phyloP scores from a whole-genome alignment of 306 rosid species.

The Crataegus laevigata region DNA sequence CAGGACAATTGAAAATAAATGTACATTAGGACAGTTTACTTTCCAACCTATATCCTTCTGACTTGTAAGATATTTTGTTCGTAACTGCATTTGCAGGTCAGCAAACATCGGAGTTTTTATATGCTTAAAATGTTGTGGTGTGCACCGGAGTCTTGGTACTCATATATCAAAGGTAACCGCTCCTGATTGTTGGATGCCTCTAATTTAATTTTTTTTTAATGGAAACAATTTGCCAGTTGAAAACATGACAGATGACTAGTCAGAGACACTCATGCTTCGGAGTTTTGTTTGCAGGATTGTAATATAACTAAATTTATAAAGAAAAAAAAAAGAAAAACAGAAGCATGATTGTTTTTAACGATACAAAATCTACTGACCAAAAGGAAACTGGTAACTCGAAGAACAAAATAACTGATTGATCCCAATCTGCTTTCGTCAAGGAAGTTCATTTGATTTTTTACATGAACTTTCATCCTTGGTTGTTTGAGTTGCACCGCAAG shows the following conservation, averaged over 20 bases:
- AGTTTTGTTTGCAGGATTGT: neutral
- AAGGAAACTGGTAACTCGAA: neutral
- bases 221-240: neutral
- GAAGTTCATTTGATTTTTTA: neutral
- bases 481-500: neutral
- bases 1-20: constrained; percentile 4
- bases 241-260: neutral
- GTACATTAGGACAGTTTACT: neutral
- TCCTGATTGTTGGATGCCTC: neutral
- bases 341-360: neutral
- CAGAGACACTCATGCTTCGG: neutral
- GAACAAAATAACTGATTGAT: neutral
- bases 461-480: neutral
- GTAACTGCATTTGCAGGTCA: constrained; percentile 56
- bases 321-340: neutral
- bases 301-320: neutral
- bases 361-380: neutral
- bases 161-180: constrained; percentile 84
- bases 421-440: neutral
- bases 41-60: neutral
- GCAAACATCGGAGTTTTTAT: constrained; percentile 92
- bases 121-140: constrained; percentile 95
- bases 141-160: constrained; percentile 91
- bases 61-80: neutral
- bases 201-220: neutral